Conservation (phyloP, 208 protist species). For the Crithidia acanthocephali region DNA sequence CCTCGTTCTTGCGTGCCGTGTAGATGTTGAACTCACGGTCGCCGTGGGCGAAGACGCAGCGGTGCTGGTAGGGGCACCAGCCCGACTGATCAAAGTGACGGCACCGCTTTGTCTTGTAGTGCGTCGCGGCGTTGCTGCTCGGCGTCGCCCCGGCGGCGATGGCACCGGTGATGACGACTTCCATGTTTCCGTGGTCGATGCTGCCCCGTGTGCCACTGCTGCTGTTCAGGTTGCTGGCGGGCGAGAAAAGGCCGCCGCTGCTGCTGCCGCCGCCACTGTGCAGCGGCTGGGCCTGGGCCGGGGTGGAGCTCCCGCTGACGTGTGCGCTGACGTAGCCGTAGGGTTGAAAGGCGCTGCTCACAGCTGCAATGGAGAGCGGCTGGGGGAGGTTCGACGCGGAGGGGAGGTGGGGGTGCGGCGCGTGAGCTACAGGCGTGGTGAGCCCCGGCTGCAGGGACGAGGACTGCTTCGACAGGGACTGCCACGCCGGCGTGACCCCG, state of each 20-base stretch:
- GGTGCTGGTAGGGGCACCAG: constrained; percentile 40
- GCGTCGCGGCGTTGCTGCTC: constrained; percentile 26
- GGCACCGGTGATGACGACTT: constrained; percentile 19
- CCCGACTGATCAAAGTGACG: constrained; percentile 34
- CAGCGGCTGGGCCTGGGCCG: neutral
- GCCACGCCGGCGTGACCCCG: neutral
- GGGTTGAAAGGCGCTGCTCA: neutral
- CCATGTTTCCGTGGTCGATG: constrained; percentile 10
- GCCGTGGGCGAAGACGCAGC: constrained; percentile 39
- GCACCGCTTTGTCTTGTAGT: constrained; percentile 45
- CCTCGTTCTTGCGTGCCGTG: constrained; percentile 23
- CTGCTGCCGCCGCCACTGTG: neutral
- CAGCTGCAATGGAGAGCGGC: constrained; percentile 5
- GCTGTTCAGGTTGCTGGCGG: neutral
- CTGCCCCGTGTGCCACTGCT: neutral
- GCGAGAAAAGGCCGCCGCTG: neutral
- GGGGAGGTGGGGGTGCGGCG: neutral
- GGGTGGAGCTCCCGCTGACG: constrained; percentile 11
- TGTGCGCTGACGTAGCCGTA: neutral
- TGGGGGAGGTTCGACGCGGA: neutral
- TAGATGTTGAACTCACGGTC: constrained; percentile 35
- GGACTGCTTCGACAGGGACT: constrained; percentile 13
- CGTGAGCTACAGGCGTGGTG: neutral
- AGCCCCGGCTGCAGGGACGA: neutral
- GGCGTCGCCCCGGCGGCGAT: constrained; percentile 11